Conservation (phyloP, 139 green algal species). For the Chlamydomonas sp. region DNA sequence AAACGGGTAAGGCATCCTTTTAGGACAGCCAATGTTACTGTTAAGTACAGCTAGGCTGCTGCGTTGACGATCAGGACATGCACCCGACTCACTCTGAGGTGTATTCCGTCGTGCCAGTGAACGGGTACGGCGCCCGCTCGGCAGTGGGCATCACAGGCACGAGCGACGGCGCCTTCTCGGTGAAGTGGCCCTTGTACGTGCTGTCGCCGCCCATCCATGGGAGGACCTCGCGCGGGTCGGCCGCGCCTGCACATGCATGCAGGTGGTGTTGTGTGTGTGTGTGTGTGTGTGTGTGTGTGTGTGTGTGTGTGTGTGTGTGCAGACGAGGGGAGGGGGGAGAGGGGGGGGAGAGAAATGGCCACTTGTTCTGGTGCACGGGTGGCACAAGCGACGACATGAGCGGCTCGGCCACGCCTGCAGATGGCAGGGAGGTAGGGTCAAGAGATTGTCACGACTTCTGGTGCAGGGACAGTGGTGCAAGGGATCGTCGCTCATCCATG, state of each 20-base stretch:
- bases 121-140: conserved; percentile 19
- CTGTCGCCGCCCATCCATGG: conserved; percentile 31
- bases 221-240: conserved; percentile 13
- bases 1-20: not conserved
- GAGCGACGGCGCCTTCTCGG: conserved; percentile 27
- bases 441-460: too few species aligned
- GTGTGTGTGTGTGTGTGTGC: too few species aligned
- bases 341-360: too few species aligned
- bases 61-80: conserved; percentile 22
- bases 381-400: too few species aligned
- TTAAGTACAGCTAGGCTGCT: not conserved
- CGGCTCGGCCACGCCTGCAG: too few species aligned
- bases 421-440: too few species aligned
- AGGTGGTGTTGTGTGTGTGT: not conserved
- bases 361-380: too few species aligned
- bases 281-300: too few species aligned
- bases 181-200: conserved; percentile 35
- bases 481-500: conserved; percentile 29
- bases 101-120: conserved; percentile 28
- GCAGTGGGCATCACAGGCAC: not conserved
- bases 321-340: too few species aligned
- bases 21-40: not conserved
- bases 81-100: conserved; percentile 20
- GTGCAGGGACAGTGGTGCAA: conserved; percentile 31
- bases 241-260: not conserved